Percentiles rank a stretch among this genome's conserved stretches.
These are phyloP conservation scores for Acacia acuminata DNA, from an alignment of 306 rosid genomes.

Conservation along the genomic window DNA sequence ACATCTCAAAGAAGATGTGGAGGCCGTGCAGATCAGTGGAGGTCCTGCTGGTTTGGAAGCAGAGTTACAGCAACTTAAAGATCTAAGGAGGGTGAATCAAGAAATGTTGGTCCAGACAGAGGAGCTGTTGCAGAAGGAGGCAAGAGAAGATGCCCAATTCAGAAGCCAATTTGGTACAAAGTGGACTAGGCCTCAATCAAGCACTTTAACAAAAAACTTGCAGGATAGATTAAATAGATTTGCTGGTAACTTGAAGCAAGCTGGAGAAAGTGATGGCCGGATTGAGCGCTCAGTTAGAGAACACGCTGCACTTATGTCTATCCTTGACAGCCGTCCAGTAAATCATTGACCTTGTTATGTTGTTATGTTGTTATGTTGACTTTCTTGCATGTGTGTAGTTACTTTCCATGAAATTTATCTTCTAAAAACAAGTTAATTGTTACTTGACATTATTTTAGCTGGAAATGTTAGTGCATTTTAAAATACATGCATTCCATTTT, in stretches of 20 bases:
- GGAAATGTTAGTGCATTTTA: not conserved
- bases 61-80: conserved; percentile 92
- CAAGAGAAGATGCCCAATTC: conserved; percentile 92
- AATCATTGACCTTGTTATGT: not conserved
- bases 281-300: conserved; percentile 94
- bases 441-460: not conserved
- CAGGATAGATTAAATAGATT: conserved; percentile 89
- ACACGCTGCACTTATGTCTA: conserved; percentile 77
- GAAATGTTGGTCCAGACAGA: conserved; percentile 86
- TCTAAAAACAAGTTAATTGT: not conserved
- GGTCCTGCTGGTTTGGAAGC: conserved; percentile 92
- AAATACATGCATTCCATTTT: not conserved
- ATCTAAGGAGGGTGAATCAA: conserved; percentile 91
- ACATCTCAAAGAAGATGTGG: conserved; percentile 87
- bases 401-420: not conserved
- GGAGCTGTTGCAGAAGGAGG: conserved; percentile 91
- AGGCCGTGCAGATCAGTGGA: conserved; percentile 97
- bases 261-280: conserved; percentile 90
- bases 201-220: conserved; percentile 91
- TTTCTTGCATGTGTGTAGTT: not conserved
- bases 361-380: not conserved
- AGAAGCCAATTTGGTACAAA: conserved; percentile 92
- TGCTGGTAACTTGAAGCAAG: conserved; percentile 98
- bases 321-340: conserved; percentile 93
- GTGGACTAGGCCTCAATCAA: conserved; percentile 98